A percentile compares a stretch with the other conserved stretches of the same genome.
Conservation (phyloP, 2,329 filamentous ascomycete species). For the Arthroderma sp. region DNA sequence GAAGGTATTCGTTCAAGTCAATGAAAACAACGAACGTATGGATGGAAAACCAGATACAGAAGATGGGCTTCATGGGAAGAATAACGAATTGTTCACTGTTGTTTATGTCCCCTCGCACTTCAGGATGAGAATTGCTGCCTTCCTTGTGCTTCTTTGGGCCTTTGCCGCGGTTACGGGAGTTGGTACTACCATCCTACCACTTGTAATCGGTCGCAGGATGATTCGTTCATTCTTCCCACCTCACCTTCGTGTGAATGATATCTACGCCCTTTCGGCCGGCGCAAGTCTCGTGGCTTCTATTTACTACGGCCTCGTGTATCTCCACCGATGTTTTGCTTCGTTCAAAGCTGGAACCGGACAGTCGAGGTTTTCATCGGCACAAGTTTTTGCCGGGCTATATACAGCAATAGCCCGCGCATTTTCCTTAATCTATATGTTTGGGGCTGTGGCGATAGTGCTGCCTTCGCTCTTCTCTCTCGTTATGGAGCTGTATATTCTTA, state of each 20-base stretch:
- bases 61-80: conserved; percentile 47
- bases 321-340: conserved; percentile 6
- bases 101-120: conserved; percentile 82
- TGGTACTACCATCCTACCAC: conserved; percentile 69
- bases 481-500: conserved; percentile 75
- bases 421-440: conserved; percentile 61
- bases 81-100: conserved; percentile 50
- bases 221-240: conserved; percentile 60
- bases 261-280: conserved; percentile 89
- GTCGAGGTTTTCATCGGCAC: conserved; percentile 21
- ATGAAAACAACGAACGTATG: conserved; percentile 50
- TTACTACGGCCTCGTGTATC: conserved; percentile 40
- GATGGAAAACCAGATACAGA: conserved; percentile 45
- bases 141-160: conserved; percentile 82
- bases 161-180: conserved; percentile 85
- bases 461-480: conserved; percentile 67
- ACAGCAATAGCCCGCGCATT: conserved; percentile 22
- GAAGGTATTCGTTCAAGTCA: conserved; percentile 66
- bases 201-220: conserved; percentile 69
- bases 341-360: conserved; percentile 7
- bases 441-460: conserved; percentile 61
- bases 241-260: conserved; percentile 71
- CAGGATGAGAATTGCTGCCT: conserved; percentile 62
- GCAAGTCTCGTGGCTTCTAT: conserved; percentile 64
- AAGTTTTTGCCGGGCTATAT: conserved; percentile 12